A percentile compares a stretch with the other conserved stretches of the same genome.
Conservation (phyloP, 345 rosid species). For the Corymbia maculata region DNA sequence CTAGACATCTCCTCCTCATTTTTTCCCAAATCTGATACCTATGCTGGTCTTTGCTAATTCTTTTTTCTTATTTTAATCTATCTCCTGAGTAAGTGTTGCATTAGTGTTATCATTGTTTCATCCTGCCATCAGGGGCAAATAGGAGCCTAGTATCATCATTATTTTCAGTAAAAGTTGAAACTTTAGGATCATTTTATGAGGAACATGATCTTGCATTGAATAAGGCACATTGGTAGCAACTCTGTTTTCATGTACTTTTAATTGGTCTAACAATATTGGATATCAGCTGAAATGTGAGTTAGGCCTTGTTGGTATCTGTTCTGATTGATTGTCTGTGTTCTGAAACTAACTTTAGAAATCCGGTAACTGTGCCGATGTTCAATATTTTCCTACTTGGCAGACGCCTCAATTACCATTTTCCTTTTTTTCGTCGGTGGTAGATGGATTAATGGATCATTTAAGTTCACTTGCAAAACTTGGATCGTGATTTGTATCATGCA, state of each 20-base stretch:
- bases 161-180: neutral
- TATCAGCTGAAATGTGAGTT: neutral
- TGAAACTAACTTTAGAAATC: neutral
- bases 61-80: neutral
- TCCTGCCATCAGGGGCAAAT: neutral
- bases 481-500: conserved; percentile 11
- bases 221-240: neutral
- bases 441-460: neutral
- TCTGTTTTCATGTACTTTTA: neutral
- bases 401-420: neutral
- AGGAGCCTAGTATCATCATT: neutral
- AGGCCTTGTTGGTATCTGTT: neutral
- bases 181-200: neutral
- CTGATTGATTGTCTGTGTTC: neutral
- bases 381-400: neutral
- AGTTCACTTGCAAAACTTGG: neutral
- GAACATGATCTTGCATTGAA: neutral
- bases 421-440: neutral
- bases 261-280: neutral
- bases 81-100: neutral
- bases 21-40: neutral
- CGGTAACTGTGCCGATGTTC: neutral
- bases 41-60: neutral
- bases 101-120: neutral
- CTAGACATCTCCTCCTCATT: neutral